Evolutionary conservation across 2,329 filamentous ascomycete species (phyloP).

Genomic region (Raffaelea albimanens): DNA sequence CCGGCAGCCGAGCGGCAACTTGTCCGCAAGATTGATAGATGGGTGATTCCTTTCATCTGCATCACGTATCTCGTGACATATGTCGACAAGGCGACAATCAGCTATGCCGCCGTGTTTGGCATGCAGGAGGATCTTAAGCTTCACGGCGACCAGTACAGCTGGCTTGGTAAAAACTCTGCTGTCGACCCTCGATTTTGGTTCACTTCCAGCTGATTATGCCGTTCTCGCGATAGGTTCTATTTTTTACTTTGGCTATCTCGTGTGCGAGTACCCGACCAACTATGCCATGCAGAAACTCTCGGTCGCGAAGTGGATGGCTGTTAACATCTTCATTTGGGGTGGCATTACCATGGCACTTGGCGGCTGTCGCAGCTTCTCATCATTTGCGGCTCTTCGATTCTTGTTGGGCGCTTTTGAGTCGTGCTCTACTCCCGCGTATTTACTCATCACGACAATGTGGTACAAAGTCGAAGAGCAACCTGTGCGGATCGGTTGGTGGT

Average conservation of each 20-base stretch:
- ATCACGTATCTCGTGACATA: conserved; percentile 5
- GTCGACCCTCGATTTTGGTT: not conserved
- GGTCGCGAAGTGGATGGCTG: conserved; percentile 36
- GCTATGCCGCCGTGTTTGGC: conserved; percentile 59
- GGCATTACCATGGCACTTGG: conserved; percentile 37
- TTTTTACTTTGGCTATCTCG: conserved; percentile 41
- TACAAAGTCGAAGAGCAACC: conserved; percentile 33
- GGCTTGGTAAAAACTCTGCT: conserved; percentile 1
- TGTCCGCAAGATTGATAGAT: conserved; percentile 3
- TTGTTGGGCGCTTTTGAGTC: conserved; percentile 49
- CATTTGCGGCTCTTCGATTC: conserved; percentile 45
- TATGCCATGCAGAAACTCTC: conserved; percentile 37
- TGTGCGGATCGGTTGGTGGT: conserved; percentile 43
- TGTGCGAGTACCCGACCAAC: conserved; percentile 33
- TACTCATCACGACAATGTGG: conserved; percentile 51
- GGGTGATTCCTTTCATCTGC: conserved; percentile 2
- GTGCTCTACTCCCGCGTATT: conserved; percentile 46
- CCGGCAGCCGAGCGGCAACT: not conserved
- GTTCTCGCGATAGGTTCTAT: conserved; percentile 20
- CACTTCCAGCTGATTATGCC: not conserved
- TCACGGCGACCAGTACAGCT: conserved; percentile 49
- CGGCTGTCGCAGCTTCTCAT: conserved; percentile 37
- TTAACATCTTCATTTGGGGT: conserved; percentile 33
- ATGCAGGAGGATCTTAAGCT: conserved; percentile 54
- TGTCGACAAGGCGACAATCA: conserved; percentile 58